These are phyloP conservation scores for Pugionium cornutum DNA, from an alignment of 345 rosid genomes.

Conservation along the genomic window DNA sequence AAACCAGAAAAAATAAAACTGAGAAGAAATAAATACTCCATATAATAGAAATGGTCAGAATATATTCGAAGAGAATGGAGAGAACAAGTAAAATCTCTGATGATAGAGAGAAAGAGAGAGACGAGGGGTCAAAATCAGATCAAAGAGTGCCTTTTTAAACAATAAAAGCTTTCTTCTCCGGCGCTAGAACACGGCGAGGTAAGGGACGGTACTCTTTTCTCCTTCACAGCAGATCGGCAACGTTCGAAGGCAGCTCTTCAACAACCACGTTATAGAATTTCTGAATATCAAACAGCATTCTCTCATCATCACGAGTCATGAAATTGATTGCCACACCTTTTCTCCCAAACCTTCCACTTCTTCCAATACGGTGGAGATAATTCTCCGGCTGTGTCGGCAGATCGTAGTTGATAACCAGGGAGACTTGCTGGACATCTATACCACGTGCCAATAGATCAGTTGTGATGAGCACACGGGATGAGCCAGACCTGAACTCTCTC, in stretches of 20 bases:
- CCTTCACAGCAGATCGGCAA: constrained; percentile 57
- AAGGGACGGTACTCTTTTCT: neutral
- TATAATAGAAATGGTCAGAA: constrained; percentile 28
- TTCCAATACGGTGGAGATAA: constrained; percentile 71
- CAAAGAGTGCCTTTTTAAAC: constrained; percentile 39
- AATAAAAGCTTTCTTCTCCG: constrained; percentile 41
- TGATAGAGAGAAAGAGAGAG: neutral
- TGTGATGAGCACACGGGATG: constrained; percentile 70
- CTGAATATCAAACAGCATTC: constrained; percentile 65
- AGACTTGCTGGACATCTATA: constrained; percentile 76
- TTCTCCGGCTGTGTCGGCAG: constrained; percentile 77
- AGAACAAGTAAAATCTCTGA: too few species aligned
- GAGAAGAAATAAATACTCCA: constrained; percentile 33
- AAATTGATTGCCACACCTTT: constrained; percentile 75
- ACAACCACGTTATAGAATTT: constrained; percentile 57
- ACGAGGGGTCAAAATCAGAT: constrained; percentile 35
- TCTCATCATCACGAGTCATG: constrained; percentile 56
- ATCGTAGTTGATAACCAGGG: constrained; percentile 69
- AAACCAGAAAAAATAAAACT: neutral
- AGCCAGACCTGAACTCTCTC: constrained; percentile 78
- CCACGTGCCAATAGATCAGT: constrained; percentile 79
- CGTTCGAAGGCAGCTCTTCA: constrained; percentile 64
- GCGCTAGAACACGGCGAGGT: constrained; percentile 11
- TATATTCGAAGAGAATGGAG: too few species aligned
- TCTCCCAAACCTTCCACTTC: constrained; percentile 79